Percentiles rank a stretch among this genome's conserved stretches.
These are phyloP conservation scores for Rutstroemia sp. DNA, from an alignment of 2,329 filamentous ascomycete species.

Conservation along the genomic window DNA sequence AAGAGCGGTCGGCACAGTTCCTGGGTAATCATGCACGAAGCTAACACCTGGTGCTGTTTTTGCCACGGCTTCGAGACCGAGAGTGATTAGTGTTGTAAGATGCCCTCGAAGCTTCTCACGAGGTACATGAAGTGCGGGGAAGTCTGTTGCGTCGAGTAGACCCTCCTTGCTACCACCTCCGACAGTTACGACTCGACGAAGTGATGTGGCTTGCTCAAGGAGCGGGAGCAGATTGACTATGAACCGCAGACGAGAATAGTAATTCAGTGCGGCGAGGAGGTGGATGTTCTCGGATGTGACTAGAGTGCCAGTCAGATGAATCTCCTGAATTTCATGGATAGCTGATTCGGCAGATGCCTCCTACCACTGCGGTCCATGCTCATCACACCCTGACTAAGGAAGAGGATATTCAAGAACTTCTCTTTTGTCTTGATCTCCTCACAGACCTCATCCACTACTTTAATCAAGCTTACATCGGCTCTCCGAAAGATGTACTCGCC, in stretches of 20 bases:
- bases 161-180: constrained; percentile 44
- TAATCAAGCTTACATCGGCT: constrained; percentile 40
- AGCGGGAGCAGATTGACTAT: constrained; percentile 49
- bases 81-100: constrained; percentile 32
- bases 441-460: constrained; percentile 42
- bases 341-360: no score
- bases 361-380: no score
- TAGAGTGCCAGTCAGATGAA: constrained; percentile 31
- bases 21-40: constrained; percentile 43
- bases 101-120: constrained; percentile 15
- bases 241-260: constrained; percentile 52
- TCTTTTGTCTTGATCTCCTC: constrained; percentile 43
- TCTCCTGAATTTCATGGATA: no score
- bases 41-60: constrained; percentile 37
- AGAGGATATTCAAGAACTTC: constrained; percentile 45
- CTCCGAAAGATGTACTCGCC: constrained; percentile 39
- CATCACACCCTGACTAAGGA: constrained; percentile 36
- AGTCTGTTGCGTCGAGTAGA: constrained; percentile 37
- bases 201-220: constrained; percentile 29
- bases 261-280: constrained; percentile 29
- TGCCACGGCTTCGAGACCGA: constrained; percentile 45
- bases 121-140: constrained; percentile 24
- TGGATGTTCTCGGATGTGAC: constrained; percentile 25
- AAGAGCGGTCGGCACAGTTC: constrained; percentile 39
- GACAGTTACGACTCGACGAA: constrained; percentile 43